Evolutionary conservation across 2,329 filamentous ascomycete species (phyloP), one percentile per base, ranked within the genome.

Genomic region (Aspergillus sp.): DNA sequence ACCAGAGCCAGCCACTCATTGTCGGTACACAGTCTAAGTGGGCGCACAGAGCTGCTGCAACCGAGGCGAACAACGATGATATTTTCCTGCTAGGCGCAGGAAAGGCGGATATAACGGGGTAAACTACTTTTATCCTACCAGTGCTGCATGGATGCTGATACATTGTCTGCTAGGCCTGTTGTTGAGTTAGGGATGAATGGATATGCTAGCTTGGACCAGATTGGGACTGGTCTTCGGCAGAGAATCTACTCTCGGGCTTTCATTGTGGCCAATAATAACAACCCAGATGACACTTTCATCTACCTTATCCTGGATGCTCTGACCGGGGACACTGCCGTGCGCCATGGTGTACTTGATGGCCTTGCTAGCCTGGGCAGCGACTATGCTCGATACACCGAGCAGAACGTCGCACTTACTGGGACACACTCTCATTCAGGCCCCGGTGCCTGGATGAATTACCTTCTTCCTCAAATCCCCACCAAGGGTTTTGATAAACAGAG

Each of bases 351-450:
- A 50, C 78, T 98, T 10, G 84, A 94, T 57, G 90, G 87, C 1
- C 81, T 98, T 8, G 80, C 82, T 41, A 81, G 79, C 0, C 79
- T 96, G 7, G 94, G 93, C 0, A 75, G 81, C 15, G 88, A 89
- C 3, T 97, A 93, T 73, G 81, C 85, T 1, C 78, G 89, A 28
- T 98, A 97, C 76, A 86, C 84, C 50, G 85, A 90, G 69, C 84
- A 90, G 68, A 98, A 97, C 71, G 79, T 97, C 38, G 94, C 94
- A 36, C 85, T 98, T 21, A 96, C 92, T 0, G 94, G 93, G 57
- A 98, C 94, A 0, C 94, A 98, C 75, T 95, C 91, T 25, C 94
- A 98, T 78, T 89, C 92, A 23, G 94, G 93, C 0, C 93, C 94
- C 0, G 94, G 91, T 2, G 94, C 90, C 5, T 98, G 92, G 92